A percentile compares a stretch with the other conserved stretches of the same genome.
Evolutionary conservation across 106 monocot genomes (phyloP).

Genomic region (Dendrobium catenatum): DNA sequence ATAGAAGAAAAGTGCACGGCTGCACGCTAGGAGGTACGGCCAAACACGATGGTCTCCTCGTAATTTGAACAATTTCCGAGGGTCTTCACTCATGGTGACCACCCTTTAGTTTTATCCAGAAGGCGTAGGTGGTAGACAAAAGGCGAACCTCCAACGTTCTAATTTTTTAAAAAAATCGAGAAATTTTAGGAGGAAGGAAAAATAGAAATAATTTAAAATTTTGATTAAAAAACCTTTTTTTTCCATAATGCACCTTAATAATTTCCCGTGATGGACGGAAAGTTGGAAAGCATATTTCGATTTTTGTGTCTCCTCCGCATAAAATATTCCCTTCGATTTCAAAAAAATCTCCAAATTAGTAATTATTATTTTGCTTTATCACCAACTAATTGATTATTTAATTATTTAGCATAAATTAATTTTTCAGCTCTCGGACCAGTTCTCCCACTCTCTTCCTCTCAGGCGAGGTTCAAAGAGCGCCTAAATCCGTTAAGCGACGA

Average conservation of each 20-base stretch:
- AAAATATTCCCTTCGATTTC: slow-evolving; percentile 13
- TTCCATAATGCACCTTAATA: not conserved
- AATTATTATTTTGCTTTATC: slow-evolving; percentile 9
- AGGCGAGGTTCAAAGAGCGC: not conserved
- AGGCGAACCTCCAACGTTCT: not conserved
- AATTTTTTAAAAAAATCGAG: not conserved
- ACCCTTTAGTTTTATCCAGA: too few species aligned
- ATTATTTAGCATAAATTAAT: not conserved
- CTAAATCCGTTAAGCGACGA: not conserved
- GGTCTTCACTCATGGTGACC: not conserved
- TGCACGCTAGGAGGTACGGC: not conserved
- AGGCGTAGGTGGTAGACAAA: not conserved
- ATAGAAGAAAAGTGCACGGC: not conserved
- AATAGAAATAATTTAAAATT: not conserved
- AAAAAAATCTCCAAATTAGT: slow-evolving; percentile 3
- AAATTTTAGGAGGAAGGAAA: not conserved
- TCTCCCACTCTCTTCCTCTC: not conserved
- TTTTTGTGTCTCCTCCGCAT: slow-evolving; percentile 10
- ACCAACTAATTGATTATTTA: slow-evolving; percentile 2
- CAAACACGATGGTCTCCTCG: not conserved
- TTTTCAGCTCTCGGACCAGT: not conserved
- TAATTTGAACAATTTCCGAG: not conserved
- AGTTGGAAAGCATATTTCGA: slow-evolving; percentile 19
- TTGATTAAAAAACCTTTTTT: not conserved
- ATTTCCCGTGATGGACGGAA: slow-evolving; percentile 6